Evolutionary conservation across 495 filamentous ascomycete genomes (phyloP), one percentile per base, ranked within the genome.

Genomic region (Hyphodiscus hymeniophilus): DNA sequence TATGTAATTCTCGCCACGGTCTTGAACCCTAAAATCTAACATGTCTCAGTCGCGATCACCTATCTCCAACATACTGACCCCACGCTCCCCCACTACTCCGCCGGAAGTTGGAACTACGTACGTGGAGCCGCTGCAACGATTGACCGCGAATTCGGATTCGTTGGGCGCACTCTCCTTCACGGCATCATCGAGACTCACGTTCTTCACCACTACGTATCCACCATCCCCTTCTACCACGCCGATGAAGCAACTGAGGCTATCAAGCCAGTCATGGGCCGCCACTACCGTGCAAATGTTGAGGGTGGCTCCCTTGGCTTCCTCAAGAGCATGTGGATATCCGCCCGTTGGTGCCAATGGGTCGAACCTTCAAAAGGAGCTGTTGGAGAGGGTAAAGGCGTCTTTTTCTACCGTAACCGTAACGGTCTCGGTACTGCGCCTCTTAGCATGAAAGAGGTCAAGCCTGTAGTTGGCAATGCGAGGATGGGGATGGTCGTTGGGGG

Each of bases 151-250:
- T 87, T 90, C 55, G 87, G 89, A 44, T 92, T 91, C 70, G 83
- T 90, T 60, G 89, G 89, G 31, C 84, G 86, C 48, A 77, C 82
- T 54, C 74, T 94, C 54, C 76, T 94, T 68, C 88, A 94, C 71
- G 86, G 88, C 60, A 92, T 94, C 63, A 84, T 91, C 65, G 89
- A 95, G 68, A 89, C 86, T 39, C 88, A 94, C 69, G 88, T 95
- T 45, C 75, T 91, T 35, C 88, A 95, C 71, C 88, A 94, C 73
- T 84, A 88, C 61, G 79, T 92, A 57, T 79, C 75, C 62, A 80
- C 75, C 54, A 95, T 94, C 47, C 89, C 88, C 42, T 94, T 94
- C 68, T 94, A 95, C 70, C 77, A 92, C 56, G 87, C 88, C 55
- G 87, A 92, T 60, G 86, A 92, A 68, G 89, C 89, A 33, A 82